Conservation (phyloP, 1,284 basidiomycete genomes). For the Heterobasidion occidentale region DNA sequence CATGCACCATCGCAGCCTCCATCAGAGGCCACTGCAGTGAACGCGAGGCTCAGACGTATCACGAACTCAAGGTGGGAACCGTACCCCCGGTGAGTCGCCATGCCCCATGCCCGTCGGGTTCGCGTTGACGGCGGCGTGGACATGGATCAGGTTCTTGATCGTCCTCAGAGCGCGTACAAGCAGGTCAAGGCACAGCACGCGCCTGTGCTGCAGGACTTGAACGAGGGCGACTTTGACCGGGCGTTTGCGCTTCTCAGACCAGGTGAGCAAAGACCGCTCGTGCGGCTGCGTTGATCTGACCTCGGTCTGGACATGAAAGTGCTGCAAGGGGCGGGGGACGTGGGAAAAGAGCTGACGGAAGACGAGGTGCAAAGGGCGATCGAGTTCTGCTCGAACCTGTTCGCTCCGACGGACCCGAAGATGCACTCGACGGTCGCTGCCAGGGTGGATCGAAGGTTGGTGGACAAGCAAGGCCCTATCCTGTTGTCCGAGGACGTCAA, state of each 20-base stretch:
- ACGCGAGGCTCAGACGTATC: no score
- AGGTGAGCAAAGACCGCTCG: constrained; percentile 20
- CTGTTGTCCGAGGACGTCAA: no score
- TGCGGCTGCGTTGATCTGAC: no score
- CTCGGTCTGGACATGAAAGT: constrained; percentile 10
- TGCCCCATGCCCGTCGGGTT: neutral
- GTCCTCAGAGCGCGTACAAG: constrained; percentile 41
- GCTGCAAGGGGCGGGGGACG: constrained; percentile 25
- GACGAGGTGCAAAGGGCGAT: no score
- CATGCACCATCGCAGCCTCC: no score
- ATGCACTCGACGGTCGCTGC: no score
- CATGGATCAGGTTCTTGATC: constrained; percentile 33
- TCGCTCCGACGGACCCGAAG: no score
- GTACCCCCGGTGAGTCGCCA: constrained; percentile 15
- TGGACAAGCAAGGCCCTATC: no score
- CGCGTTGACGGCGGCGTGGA: neutral
- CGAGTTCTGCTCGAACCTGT: no score
- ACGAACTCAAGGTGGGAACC: no score
- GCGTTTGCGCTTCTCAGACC: constrained; percentile 41
- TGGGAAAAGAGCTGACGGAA: constrained; percentile 19
- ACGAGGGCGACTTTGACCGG: constrained; percentile 42
- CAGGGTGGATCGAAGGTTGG: no score
- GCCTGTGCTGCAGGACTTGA: constrained; percentile 34
- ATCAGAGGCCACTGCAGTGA: no score
- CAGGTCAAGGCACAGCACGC: constrained; percentile 36